A percentile compares a stretch with the other conserved stretches of the same genome.
Conservation (phyloP, 495 filamentous ascomycete genomes). For the Neurospora tetrasperma region DNA sequence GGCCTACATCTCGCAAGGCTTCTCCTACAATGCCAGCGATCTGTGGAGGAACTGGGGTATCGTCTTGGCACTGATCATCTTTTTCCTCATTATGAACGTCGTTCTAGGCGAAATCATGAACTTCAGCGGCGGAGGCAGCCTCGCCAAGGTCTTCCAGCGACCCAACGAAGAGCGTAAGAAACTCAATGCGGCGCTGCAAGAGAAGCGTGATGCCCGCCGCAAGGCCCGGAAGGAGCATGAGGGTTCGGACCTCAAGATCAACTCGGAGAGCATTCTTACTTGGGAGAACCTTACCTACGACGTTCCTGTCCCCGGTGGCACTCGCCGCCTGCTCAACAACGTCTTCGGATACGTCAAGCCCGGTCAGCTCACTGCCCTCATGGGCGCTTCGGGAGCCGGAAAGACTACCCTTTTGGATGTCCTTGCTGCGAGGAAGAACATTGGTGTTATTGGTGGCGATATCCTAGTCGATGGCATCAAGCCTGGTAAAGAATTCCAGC, state of each 20-base stretch:
- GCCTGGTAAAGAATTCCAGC: constrained; percentile 62
- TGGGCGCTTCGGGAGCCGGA: constrained; percentile 80
- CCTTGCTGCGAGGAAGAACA: constrained; percentile 63
- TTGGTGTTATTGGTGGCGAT: constrained; percentile 65
- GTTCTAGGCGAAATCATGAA: constrained; percentile 67
- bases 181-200: constrained; percentile 54
- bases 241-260: constrained; percentile 50
- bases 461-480: constrained; percentile 62
- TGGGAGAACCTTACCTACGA: constrained; percentile 75
- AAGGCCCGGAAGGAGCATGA: constrained; percentile 38
- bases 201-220: constrained; percentile 46
- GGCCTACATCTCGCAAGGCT: constrained; percentile 52
- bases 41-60: constrained; percentile 75
- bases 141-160: constrained; percentile 61
- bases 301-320: constrained; percentile 59
- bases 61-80: constrained; percentile 54
- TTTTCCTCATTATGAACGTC: constrained; percentile 58
- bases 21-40: constrained; percentile 48
- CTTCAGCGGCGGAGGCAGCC: constrained; percentile 68
- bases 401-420: constrained; percentile 80
- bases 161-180: constrained; percentile 59
- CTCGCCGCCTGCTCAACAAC: constrained; percentile 56
- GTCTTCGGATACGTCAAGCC: constrained; percentile 73
- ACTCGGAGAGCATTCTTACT: constrained; percentile 61
- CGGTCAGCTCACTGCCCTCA: constrained; percentile 67